These are phyloP conservation scores for Hyphopichia khmerensis DNA, from an alignment of 1,139 yeast species.

Conservation along the genomic window DNA sequence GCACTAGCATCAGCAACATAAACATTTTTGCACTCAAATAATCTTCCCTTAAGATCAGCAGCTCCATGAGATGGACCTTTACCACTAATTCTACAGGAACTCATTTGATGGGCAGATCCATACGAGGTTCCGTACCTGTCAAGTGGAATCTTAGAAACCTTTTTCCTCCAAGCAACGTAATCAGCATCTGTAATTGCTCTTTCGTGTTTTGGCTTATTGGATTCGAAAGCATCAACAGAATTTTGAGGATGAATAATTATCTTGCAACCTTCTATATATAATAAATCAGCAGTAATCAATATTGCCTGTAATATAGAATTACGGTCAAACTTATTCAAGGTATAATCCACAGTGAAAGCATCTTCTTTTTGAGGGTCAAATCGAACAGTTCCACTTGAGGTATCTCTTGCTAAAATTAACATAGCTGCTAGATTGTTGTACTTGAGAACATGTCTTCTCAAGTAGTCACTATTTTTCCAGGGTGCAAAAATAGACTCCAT, in stretches of 20 bases:
- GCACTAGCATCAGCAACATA: slow-evolving; percentile 59
- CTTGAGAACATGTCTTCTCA: slow-evolving; percentile 34
- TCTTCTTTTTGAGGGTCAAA: slow-evolving; percentile 37
- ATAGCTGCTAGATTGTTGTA: slow-evolving; percentile 43
- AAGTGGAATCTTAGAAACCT: slow-evolving; percentile 26
- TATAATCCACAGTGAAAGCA: slow-evolving; percentile 39
- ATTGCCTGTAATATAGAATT: slow-evolving; percentile 41
- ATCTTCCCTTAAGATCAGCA: slow-evolving; percentile 47
- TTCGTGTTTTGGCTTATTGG: slow-evolving; percentile 38
- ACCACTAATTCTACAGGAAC: slow-evolving; percentile 55
- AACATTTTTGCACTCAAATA: slow-evolving; percentile 53
- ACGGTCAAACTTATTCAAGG: slow-evolving; percentile 42
- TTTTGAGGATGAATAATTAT: slow-evolving; percentile 42
- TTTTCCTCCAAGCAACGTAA: slow-evolving; percentile 45
- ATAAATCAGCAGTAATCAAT: slow-evolving; percentile 44
- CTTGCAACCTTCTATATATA: slow-evolving; percentile 52
- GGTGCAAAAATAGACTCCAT: slow-evolving; percentile 41
- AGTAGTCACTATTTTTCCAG: slow-evolving; percentile 39
- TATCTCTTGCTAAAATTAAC: slow-evolving; percentile 52
- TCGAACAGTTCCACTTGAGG: slow-evolving; percentile 40
- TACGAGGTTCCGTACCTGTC: slow-evolving; percentile 29
- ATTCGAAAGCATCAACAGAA: slow-evolving; percentile 39
- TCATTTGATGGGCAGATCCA: slow-evolving; percentile 66
- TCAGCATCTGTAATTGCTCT: slow-evolving; percentile 46
- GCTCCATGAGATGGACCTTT: slow-evolving; percentile 51